Conservation (phyloP, 2,329 filamentous ascomycete species). For the Karstenula rhodostoma region DNA sequence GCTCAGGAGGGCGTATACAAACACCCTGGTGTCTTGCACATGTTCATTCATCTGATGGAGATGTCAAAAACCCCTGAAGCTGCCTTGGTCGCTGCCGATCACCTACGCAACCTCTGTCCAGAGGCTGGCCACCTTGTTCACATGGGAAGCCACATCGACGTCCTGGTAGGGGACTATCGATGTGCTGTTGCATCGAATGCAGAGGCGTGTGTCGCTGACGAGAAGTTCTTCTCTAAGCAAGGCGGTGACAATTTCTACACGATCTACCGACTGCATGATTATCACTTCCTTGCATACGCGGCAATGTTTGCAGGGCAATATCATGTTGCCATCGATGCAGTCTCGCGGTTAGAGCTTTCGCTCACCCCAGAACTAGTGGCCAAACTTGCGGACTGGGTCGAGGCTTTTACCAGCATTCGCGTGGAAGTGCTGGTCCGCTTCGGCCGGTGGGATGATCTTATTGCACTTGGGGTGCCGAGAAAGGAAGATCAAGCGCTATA, state of each 20-base stretch:
- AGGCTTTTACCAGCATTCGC: conserved; percentile 72
- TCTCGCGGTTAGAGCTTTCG: conserved; percentile 65
- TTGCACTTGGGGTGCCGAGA: conserved; percentile 63
- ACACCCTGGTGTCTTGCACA: conserved; percentile 76
- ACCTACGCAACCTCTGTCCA: conserved; percentile 70
- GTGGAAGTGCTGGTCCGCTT: conserved; percentile 77
- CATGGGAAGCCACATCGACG: conserved; percentile 81
- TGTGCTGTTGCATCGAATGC: conserved; percentile 72
- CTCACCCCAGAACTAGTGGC: conserved; percentile 59
- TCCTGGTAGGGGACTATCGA: conserved; percentile 75
- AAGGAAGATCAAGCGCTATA: conserved; percentile 66
- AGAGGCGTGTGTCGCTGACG: conserved; percentile 72
- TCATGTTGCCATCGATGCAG: conserved; percentile 68
- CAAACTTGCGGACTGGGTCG: conserved; percentile 77
- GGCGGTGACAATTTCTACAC: conserved; percentile 78
- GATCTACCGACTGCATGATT: conserved; percentile 77
- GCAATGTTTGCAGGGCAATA: conserved; percentile 79
- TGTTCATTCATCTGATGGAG: conserved; percentile 81
- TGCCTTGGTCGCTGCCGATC: conserved; percentile 68
- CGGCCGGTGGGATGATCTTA: conserved; percentile 73
- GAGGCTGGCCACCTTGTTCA: conserved; percentile 76
- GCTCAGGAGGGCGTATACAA: conserved; percentile 55
- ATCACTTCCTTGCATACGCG: conserved; percentile 78
- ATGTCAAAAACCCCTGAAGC: conserved; percentile 74
- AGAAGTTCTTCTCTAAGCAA: conserved; percentile 67